A percentile compares a stretch with the other conserved stretches of the same genome.
These are phyloP conservation scores for Suhomyces pyralidae DNA, from an alignment of 805 yeast species.

Conservation along the genomic window DNA sequence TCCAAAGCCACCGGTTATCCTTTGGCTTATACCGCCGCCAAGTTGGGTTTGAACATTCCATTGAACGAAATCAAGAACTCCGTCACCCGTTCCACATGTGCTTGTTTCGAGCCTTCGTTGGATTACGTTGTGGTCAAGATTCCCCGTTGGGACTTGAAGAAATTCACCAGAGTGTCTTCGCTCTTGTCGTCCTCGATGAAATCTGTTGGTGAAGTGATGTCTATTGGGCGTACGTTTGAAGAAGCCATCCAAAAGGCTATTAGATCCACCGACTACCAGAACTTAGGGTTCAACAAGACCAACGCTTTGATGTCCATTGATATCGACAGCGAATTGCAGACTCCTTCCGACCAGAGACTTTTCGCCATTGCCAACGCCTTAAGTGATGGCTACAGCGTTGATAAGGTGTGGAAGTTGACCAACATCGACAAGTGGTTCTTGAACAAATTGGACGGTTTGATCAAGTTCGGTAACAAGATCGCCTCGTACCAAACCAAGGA, in stretches of 20 bases:
- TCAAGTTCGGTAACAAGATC: slow-evolving; percentile 65
- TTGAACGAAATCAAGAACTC: slow-evolving; percentile 88
- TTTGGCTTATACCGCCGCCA: slow-evolving; percentile 96
- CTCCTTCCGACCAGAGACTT: slow-evolving; percentile 96
- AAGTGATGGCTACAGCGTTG: slow-evolving; percentile 83
- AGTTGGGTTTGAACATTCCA: slow-evolving; percentile 89
- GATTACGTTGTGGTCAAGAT: slow-evolving; percentile 97
- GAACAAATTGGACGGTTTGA: slow-evolving; percentile 75
- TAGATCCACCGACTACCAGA: slow-evolving; percentile 92
- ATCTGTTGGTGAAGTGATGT: slow-evolving; percentile 98
- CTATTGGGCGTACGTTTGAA: slow-evolving; percentile 95
- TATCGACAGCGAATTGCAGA: slow-evolving; percentile 87
- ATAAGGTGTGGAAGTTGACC: slow-evolving; percentile 86
- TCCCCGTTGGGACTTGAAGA: slow-evolving; percentile 98
- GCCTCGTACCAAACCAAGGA: slow-evolving; percentile 55
- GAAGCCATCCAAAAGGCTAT: slow-evolving; percentile 98
- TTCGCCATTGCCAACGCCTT: slow-evolving; percentile 96
- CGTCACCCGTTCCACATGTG: slow-evolving; percentile 90
- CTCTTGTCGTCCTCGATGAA: slow-evolving; percentile 91
- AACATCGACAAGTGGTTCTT: slow-evolving; percentile 96
- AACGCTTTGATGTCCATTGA: slow-evolving; percentile 85
- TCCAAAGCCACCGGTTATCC: slow-evolving; percentile 99
- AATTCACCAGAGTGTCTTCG: slow-evolving; percentile 88
- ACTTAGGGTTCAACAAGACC: slow-evolving; percentile 88
- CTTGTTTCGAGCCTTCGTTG: slow-evolving; percentile 95